Evolutionary conservation across 116 monocot genomes (phyloP).

Genomic region (Zostera marina): DNA sequence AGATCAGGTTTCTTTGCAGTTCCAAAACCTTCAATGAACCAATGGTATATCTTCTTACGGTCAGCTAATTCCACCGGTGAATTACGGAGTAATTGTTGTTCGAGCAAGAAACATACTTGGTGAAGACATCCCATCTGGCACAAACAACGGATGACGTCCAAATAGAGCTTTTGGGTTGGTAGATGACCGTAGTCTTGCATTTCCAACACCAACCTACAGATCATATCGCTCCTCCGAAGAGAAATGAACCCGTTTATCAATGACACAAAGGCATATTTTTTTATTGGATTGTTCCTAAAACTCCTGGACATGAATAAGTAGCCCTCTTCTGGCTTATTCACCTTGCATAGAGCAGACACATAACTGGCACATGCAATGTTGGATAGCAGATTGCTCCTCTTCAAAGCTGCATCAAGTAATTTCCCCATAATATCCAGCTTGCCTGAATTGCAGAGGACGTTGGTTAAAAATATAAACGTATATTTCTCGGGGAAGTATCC

Average conservation of each 20-base stretch:
- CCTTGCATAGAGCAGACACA: conserved; percentile 30
- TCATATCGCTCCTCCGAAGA: conserved; percentile 32
- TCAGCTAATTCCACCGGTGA: conserved; percentile 6
- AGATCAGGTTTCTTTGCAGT: conserved; percentile 39
- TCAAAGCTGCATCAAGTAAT: conserved; percentile 42
- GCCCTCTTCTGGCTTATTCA: conserved; percentile 39
- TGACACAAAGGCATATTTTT: conserved; percentile 28
- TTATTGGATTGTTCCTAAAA: conserved; percentile 12
- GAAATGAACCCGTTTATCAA: conserved; percentile 50
- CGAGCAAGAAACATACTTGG: conserved; percentile 33
- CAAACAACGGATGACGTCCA: conserved; percentile 43
- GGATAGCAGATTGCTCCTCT: conserved; percentile 19
- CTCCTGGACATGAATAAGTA: conserved; percentile 23
- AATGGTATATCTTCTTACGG: conserved; percentile 38
- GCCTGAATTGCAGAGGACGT: conserved; percentile 34
- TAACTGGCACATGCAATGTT: conserved; percentile 26
- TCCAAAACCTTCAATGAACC: conserved; percentile 56
- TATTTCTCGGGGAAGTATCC: conserved; percentile 56
- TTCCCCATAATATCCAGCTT: conserved; percentile 40
- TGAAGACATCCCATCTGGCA: conserved; percentile 32
- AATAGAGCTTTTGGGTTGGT: conserved; percentile 36
- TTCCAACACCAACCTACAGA: conserved; percentile 42
- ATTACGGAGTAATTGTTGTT: conserved; percentile 31
- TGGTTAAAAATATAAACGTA: conserved; percentile 35
- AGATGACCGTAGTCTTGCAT: conserved; percentile 61